phyloP scores from a whole-genome alignment of 495 filamentous ascomycete genomes.

The Amphirosellinia nigrospora region DNA sequence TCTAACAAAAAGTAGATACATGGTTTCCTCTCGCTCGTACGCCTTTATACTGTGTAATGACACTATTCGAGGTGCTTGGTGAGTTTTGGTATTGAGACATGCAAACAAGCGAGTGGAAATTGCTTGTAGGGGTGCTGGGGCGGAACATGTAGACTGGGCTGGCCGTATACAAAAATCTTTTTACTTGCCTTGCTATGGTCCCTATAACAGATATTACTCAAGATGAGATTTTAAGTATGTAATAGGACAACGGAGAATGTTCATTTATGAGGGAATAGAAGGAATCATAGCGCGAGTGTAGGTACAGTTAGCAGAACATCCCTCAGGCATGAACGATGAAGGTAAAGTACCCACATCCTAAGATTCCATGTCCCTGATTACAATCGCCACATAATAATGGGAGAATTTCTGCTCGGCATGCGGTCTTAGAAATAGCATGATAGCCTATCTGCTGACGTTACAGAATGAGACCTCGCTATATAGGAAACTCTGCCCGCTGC shows the following conservation, averaged over 20 bases:
- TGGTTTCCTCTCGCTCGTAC: not conserved
- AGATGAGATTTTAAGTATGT: not conserved
- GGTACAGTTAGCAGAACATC: not conserved
- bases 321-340: no score
- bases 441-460: conserved; percentile 1
- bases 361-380: conserved; percentile 10
- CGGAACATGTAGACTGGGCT: no score
- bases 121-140: not conserved
- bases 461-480: not conserved
- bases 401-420: not conserved
- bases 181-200: no score
- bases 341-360: no score
- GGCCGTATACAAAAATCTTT: no score
- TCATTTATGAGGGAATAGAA: no score
- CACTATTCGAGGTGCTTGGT: not conserved
- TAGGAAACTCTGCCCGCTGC: not conserved
- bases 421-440: not conserved
- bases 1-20: not conserved
- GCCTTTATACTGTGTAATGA: not conserved
- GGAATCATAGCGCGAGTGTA: not conserved
- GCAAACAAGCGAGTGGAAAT: not conserved
- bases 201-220: no score
- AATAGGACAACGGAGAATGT: no score
- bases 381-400: not conserved
- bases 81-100: not conserved